These are phyloP conservation scores for Gossypium stocksii DNA, from an alignment of 345 rosid species.

Conservation along the genomic window DNA sequence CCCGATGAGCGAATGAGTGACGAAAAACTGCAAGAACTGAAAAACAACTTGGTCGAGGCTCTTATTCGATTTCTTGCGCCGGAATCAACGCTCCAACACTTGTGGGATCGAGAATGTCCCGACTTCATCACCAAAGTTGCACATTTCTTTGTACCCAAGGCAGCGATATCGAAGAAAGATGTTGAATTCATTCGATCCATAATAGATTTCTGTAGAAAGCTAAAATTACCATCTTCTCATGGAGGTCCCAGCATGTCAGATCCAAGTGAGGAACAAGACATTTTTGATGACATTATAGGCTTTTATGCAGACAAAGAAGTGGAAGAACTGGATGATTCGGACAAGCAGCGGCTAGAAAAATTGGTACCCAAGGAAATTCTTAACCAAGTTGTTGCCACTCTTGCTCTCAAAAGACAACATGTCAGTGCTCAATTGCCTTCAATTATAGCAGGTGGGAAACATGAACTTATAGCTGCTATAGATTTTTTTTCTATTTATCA, in stretches of 20 bases:
- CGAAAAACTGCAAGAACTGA: background rate
- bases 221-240: background rate
- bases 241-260: background rate
- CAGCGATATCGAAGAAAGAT: background rate
- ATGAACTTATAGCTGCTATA: too few relatives aligned
- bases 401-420: background rate
- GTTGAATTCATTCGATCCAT: background rate
- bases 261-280: too few relatives aligned
- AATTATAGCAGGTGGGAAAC: slow-evolving; percentile 1
- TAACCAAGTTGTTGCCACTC: background rate
- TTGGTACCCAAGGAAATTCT: background rate
- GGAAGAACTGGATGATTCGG: background rate
- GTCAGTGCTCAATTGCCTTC: background rate
- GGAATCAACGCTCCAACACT: background rate
- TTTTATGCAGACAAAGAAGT: background rate
- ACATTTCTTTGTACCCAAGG: background rate
- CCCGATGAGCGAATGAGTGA: background rate
- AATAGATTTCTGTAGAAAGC: background rate
- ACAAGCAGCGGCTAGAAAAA: background rate
- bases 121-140: background rate
- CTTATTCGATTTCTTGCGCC: background rate
- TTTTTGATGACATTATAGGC: background rate
- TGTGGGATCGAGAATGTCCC: background rate
- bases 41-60: background rate
- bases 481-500: too few relatives aligned